These are phyloP conservation scores for Hemileia vastatrix DNA, from an alignment of 1,284 basidiomycete genomes.

Conservation along the genomic window DNA sequence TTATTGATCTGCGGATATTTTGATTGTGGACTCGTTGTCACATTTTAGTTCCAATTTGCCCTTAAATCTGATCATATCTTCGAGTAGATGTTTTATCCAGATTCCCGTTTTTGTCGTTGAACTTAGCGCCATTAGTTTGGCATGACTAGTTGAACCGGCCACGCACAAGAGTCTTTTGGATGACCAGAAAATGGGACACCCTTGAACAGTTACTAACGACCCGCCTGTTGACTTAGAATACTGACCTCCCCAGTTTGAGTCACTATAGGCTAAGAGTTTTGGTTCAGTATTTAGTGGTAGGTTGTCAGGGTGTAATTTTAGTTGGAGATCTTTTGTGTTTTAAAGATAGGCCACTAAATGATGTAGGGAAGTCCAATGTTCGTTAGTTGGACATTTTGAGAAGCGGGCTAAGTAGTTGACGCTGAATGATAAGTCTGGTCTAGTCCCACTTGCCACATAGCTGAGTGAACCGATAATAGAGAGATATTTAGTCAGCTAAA, in stretches of 20 bases:
- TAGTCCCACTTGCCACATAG: not conserved
- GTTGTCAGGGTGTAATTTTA: not conserved
- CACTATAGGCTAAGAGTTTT: too few relatives aligned
- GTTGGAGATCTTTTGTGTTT: not conserved
- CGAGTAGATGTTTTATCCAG: not conserved
- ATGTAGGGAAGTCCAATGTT: not conserved
- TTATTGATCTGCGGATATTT: not conserved
- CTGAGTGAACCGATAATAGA: not conserved
- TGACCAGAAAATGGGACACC: slow-evolving; percentile 3
- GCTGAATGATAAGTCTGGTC: slow-evolving; percentile 3
- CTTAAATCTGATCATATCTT: not conserved
- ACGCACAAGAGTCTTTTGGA: not conserved
- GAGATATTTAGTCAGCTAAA: not conserved
- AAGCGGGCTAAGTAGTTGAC: not conserved
- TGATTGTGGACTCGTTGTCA: not conserved
- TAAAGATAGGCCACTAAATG: not conserved
- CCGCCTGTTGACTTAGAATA: not conserved
- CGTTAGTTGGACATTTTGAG: not conserved
- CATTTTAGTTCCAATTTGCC: not conserved
- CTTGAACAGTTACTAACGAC: not conserved
- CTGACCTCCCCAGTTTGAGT: slow-evolving; percentile 3
- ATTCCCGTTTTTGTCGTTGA: not conserved
- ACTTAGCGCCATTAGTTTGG: slow-evolving; percentile 3
- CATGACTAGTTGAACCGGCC: not conserved
- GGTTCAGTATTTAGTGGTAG: not conserved